Evolutionary conservation across 768 basidiomycete genomes (phyloP), one percentile per base, ranked within the genome.

Genomic region (Austroboletus eburneus): DNA sequence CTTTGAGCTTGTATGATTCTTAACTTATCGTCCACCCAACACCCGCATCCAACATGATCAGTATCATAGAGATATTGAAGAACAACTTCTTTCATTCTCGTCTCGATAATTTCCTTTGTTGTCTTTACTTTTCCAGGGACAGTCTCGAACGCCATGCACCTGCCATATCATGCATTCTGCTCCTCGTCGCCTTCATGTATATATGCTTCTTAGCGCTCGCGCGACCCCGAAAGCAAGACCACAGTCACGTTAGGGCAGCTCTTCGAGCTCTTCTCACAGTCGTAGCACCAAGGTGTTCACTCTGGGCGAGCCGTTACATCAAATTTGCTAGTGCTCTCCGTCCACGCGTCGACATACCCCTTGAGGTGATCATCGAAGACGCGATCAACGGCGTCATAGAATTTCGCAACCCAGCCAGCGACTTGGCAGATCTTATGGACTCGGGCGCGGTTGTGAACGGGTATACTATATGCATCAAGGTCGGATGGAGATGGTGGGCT

Each of bases 361-460:
- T 74, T 3, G 56, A 64, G 23, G 54, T 59, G 33, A 54, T 80
- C 46, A 45, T 78, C 25, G 43, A 61, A 20, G 67, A 66, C 42
- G 56, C 76, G 18, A 55, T 57, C 42, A 46, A 54, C 7, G 78
- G 77, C 10, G 37, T 55, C 12, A 51, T 80, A 13, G 80, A 81
- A 54, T 43, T 79, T 37, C 67, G 76, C 50, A 61, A 77, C 48
- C 60, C 69, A 14, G 38, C 51, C 10, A 43, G 57, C 43, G 70
- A 75, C 49, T 56, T 80, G 12, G 49, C 51, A 3, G 50, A 67
- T 20, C 62, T 81, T 27, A 50, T 78, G 38, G 58, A 49, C 24
- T 60, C 63, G 4, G 61, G 64, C 5, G 49, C 65, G 25, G 50
- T 44, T 18, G 63, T 69, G 6, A 65, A 75, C 44, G 72, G 70